phyloP scores from a whole-genome alignment of 257 asterid species.

The Plantago major region DNA sequence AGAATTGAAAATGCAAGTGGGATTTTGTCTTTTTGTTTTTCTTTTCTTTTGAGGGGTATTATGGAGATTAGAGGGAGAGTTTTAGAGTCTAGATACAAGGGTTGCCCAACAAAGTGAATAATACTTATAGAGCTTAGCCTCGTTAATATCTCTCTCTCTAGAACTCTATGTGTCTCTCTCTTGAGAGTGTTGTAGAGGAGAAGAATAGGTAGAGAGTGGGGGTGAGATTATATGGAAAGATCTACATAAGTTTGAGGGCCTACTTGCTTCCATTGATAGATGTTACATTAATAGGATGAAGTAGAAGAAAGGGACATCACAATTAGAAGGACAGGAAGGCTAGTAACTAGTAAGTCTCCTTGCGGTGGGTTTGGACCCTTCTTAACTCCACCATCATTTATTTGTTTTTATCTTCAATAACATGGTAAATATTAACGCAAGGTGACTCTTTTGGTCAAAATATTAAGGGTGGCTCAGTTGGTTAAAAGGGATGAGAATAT shows the following conservation, averaged over 20 bases:
- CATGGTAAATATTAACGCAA: no score
- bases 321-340: conserved; percentile 59
- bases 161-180: no score
- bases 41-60: conserved; percentile 1
- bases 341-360: conserved; percentile 34
- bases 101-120: conserved; percentile 5
- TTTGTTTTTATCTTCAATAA: neutral
- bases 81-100: neutral
- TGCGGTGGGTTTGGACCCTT: conserved; percentile 77
- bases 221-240: conserved; percentile 35
- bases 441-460: no score
- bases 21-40: neutral
- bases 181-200: neutral
- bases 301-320: conserved; percentile 63
- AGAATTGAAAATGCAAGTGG: conserved; percentile 15
- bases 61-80: conserved; percentile 15
- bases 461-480: no score
- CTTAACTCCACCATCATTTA: conserved; percentile 35
- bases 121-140: conserved; percentile 1
- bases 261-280: conserved; percentile 20
- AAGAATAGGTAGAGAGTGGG: conserved; percentile 17
- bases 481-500: no score
- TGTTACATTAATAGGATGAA: conserved; percentile 20
- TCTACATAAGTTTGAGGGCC: conserved; percentile 53
- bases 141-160: neutral